Percentiles rank a stretch among this genome's conserved stretches.
These are phyloP conservation scores for Eleusine coracana DNA, from an alignment of 176 grass and related monocot genomes.

Conservation along the genomic window DNA sequence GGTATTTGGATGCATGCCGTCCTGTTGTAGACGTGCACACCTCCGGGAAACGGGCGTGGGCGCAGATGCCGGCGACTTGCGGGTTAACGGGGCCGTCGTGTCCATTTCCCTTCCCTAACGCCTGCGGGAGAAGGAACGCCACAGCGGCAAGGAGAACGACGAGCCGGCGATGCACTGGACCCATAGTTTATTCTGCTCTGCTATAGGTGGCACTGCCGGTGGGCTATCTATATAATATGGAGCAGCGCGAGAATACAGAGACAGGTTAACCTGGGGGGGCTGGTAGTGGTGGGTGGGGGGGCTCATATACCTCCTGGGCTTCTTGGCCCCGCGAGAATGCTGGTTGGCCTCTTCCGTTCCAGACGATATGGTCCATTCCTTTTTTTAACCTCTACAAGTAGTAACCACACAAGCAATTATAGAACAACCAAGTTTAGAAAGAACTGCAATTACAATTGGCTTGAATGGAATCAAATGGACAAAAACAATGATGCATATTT, in stretches of 20 bases:
- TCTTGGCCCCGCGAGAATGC: slow-evolving; percentile 5
- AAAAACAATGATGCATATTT: too few relatives aligned
- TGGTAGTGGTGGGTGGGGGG: too few relatives aligned
- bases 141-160: slow-evolving; percentile 17
- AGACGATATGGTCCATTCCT: slow-evolving; percentile 22
- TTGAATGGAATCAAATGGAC: too few relatives aligned
- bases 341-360: slow-evolving; percentile 21
- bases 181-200: slow-evolving; percentile 17
- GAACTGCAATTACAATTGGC: too few relatives aligned
- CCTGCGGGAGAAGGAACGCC: slow-evolving; percentile 26
- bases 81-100: slow-evolving; percentile 11
- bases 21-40: slow-evolving; percentile 43
- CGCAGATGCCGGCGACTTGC: slow-evolving; percentile 16
- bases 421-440: not conserved
- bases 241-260: not conserved
- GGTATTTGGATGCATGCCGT: slow-evolving; percentile 45
- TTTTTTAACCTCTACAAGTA: not conserved
- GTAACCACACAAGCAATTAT: not conserved
- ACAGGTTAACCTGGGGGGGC: too few relatives aligned
- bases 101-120: not conserved
- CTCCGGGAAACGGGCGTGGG: slow-evolving; percentile 38
- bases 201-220: not conserved
- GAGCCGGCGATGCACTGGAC: not conserved
- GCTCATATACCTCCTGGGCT: slow-evolving; percentile 8
- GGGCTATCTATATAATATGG: not conserved